Evolutionary conservation across 257 asterid genomes (phyloP).

Genomic region (Jaltomata sinuosa): DNA sequence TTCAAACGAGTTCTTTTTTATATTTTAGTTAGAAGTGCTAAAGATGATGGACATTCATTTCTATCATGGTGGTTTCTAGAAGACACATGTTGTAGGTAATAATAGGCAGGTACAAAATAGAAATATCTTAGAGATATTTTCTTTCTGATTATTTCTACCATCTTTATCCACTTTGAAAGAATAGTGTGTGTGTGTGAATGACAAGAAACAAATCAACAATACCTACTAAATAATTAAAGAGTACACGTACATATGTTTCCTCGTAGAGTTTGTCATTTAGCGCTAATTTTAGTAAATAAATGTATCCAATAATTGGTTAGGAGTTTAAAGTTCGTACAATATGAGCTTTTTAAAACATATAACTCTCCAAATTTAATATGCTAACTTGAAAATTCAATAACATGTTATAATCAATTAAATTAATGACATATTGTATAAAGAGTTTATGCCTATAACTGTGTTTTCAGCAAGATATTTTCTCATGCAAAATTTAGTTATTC

Average conservation of each 20-base stretch:
- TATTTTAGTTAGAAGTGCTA: neutral
- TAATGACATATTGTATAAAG: too few relatives aligned
- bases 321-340: too few relatives aligned
- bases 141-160: neutral
- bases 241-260: neutral
- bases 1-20: neutral
- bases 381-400: too few relatives aligned
- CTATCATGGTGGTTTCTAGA: neutral
- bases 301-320: too few relatives aligned
- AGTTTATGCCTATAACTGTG: too few relatives aligned
- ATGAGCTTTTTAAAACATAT: too few relatives aligned
- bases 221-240: neutral
- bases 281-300: neutral
- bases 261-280: neutral
- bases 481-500: too few relatives aligned
- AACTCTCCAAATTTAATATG: too few relatives aligned
- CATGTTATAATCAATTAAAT: too few relatives aligned
- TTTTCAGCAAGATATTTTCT: too few relatives aligned
- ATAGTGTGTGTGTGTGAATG: neutral
- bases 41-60: neutral
- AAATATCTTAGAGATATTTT: neutral
- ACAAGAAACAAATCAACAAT: neutral
- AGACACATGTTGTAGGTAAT: neutral
- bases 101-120: neutral
- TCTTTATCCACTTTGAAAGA: neutral